Percentiles rank a stretch among this genome's conserved stretches.
Conservation (phyloP, 176 grass and related monocot species). For the Eremochloa ophiuroides region DNA sequence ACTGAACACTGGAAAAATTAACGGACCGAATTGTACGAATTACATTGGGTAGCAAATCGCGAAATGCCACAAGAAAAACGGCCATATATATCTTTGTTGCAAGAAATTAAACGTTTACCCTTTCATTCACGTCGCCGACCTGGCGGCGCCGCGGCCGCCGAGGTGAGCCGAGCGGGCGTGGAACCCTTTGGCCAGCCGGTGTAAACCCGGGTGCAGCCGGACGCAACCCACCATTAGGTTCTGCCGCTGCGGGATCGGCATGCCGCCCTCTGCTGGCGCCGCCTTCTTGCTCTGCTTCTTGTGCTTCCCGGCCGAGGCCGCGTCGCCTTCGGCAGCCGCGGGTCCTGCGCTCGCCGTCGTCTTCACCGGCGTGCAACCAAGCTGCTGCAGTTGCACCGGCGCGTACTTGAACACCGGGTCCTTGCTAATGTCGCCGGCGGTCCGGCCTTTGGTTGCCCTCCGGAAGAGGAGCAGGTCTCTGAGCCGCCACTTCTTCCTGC, state of each 20-base stretch:
- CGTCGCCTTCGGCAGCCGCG: slow-evolving; percentile 15
- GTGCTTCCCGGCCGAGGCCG: slow-evolving; percentile 17
- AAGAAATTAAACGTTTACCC: slow-evolving; percentile 5
- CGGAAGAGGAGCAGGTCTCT: slow-evolving; percentile 87
- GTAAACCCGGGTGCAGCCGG: slow-evolving; percentile 52
- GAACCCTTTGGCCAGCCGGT: slow-evolving; percentile 56
- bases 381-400: slow-evolving; percentile 33
- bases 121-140: slow-evolving; percentile 7
- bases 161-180: slow-evolving; percentile 38
- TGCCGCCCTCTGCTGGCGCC: background rate
- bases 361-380: slow-evolving; percentile 20
- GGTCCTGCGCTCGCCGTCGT: background rate
- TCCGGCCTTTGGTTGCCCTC: slow-evolving; percentile 40
- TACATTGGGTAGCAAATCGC: background rate
- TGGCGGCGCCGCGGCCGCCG: slow-evolving; percentile 30
- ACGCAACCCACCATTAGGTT: slow-evolving; percentile 50
- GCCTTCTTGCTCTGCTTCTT: slow-evolving; percentile 44
- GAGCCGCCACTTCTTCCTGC: slow-evolving; percentile 74
- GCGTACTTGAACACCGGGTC: slow-evolving; percentile 64
- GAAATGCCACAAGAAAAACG: background rate
- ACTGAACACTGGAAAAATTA: background rate
- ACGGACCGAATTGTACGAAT: slow-evolving; percentile 17
- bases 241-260: slow-evolving; percentile 16
- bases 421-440: slow-evolving; percentile 33
- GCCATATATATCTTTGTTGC: background rate